Conservation (phyloP, 2,329 filamentous ascomycete species). For the Claviceps maximensis region DNA sequence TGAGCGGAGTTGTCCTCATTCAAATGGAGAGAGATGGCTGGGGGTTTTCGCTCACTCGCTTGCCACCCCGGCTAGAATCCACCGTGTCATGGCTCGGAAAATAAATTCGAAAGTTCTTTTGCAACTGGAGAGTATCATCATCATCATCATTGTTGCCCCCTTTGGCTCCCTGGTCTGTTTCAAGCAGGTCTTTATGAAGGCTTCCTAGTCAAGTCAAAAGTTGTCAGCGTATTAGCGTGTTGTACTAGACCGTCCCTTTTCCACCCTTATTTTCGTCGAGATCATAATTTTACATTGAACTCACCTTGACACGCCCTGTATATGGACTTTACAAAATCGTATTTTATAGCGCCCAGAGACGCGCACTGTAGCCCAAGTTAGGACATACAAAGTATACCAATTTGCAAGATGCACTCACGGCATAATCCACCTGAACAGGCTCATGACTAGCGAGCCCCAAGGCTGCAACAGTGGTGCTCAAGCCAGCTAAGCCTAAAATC, state of each 20-base stretch:
- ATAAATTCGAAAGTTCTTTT: constrained; percentile 55
- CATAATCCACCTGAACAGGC: constrained; percentile 56
- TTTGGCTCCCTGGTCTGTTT: background rate
- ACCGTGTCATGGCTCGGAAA: constrained; percentile 69
- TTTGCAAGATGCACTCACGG: constrained; percentile 33
- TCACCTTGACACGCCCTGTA: constrained; percentile 43
- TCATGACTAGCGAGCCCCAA: constrained; percentile 46
- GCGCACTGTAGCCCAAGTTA: constrained; percentile 41
- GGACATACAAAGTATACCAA: background rate
- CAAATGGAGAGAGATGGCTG: background rate
- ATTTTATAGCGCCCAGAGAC: constrained; percentile 66
- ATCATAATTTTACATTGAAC: constrained; percentile 7
- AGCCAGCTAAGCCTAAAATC: constrained; percentile 53
- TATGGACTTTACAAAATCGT: constrained; percentile 46
- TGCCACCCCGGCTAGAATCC: constrained; percentile 47
- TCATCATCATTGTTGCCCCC: background rate
- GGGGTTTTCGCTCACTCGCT: constrained; percentile 10
- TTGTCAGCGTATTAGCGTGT: background rate
- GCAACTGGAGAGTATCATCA: background rate
- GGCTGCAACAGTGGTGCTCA: constrained; percentile 51
- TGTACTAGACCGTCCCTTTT: constrained; percentile 3
- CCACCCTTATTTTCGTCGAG: constrained; percentile 1
- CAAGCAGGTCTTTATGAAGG: background rate
- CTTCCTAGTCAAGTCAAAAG: background rate
- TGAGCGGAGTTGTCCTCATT: background rate